Evolutionary conservation across 768 basidiomycete species (phyloP).

Genomic region (Boletus tylopilopsis): DNA sequence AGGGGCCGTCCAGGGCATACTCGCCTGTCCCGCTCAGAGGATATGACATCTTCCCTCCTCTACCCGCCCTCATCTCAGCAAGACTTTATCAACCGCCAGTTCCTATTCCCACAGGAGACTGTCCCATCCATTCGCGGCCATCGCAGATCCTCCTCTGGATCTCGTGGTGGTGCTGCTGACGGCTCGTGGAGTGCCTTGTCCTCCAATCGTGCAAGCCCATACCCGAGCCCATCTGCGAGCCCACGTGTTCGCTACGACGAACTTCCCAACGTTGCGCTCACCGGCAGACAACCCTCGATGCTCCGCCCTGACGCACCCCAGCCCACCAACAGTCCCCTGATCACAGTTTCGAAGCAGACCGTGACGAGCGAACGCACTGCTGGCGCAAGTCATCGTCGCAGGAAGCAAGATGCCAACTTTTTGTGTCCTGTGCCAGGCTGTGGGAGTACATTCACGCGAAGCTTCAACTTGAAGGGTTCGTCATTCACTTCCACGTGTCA

Average conservation of each 20-base stretch:
- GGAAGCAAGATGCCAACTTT: slow-evolving; percentile 88
- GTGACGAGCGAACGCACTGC: slow-evolving; percentile 90
- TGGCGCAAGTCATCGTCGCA: slow-evolving; percentile 77
- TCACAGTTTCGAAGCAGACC: slow-evolving; percentile 61
- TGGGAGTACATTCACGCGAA: slow-evolving; percentile 84
- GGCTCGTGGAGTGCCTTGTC: slow-evolving; percentile 33
- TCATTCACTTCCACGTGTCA: slow-evolving; percentile 11
- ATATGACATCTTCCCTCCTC: slow-evolving; percentile 37
- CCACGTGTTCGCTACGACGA: slow-evolving; percentile 53
- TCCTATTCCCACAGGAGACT: slow-evolving; percentile 39
- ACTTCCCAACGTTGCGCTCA: slow-evolving; percentile 35
- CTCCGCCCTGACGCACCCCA: slow-evolving; percentile 20
- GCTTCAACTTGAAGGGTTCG: slow-evolving; percentile 89
- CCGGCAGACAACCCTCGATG: slow-evolving; percentile 21
- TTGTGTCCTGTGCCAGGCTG: slow-evolving; percentile 79
- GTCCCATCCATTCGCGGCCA: slow-evolving; percentile 39
- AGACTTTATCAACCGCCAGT: slow-evolving; percentile 43
- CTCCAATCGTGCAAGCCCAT: slow-evolving; percentile 52
- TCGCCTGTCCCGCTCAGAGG: slow-evolving; percentile 61
- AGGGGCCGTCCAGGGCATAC: slow-evolving; percentile 39
- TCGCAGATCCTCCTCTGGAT: slow-evolving; percentile 41
- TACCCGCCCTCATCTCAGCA: slow-evolving; percentile 38
- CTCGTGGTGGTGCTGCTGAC: slow-evolving; percentile 29
- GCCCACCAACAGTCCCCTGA: not conserved
- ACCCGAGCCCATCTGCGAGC: slow-evolving; percentile 65